Evolutionary conservation across 352 stramenopile genomes (phyloP).

Genomic region (Pythium scleroteichum): DNA sequence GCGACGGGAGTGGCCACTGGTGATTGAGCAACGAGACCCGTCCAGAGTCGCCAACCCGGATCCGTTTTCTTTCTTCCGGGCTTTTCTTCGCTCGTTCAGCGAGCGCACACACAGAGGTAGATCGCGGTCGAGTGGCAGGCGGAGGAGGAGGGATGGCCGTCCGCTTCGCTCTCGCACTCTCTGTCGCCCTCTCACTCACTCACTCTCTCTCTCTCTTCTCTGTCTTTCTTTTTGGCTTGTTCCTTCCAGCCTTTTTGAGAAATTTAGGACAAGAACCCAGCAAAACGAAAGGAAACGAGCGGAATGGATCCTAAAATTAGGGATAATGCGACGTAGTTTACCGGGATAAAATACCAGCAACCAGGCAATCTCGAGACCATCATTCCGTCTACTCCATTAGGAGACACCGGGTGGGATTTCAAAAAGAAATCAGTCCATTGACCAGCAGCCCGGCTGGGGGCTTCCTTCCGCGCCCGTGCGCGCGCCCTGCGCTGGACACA

Average conservation of each 20-base stretch:
- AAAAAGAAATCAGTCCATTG: too few species aligned
- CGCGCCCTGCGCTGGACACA: too few species aligned
- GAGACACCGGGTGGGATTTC: too few species aligned
- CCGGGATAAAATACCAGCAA: slow-evolving; percentile 5
- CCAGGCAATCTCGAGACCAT: slow-evolving; percentile 13
- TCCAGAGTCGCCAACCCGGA: background rate
- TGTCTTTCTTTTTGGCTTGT: slow-evolving; percentile 2
- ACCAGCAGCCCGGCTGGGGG: too few species aligned
- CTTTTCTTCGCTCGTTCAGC: background rate
- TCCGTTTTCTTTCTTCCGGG: background rate
- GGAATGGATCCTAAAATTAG: slow-evolving; percentile 5
- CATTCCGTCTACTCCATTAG: background rate
- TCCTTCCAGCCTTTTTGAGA: slow-evolving; percentile 15
- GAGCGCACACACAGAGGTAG: background rate
- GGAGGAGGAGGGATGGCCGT: background rate
- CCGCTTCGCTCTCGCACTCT: slow-evolving; percentile 3
- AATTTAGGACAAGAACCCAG: background rate
- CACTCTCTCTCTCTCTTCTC: slow-evolving; percentile 7
- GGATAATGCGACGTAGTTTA: slow-evolving; percentile 5
- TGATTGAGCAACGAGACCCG: background rate
- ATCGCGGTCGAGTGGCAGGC: background rate
- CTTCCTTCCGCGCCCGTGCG: too few species aligned
- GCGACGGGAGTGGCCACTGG: slow-evolving; percentile 18
- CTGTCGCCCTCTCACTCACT: too few species aligned
- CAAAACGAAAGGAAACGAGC: background rate